Percentiles rank a stretch among this genome's conserved stretches.
Conservation (phyloP, 805 yeast genomes). For the Kodamaea hsintzibuensis region DNA sequence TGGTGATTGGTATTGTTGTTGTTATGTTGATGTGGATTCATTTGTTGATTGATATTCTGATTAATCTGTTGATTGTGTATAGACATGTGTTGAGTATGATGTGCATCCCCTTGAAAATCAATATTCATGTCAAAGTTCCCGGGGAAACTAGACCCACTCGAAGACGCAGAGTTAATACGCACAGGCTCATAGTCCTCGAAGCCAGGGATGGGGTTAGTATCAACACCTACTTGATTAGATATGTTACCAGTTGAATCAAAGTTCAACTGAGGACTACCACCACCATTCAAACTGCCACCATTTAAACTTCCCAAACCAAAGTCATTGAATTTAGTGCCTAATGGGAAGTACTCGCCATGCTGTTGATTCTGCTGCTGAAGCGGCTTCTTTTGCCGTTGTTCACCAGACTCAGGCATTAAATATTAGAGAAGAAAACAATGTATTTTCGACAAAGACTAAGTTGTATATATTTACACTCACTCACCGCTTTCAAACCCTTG, state of each 20-base stretch:
- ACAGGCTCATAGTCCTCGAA: background rate
- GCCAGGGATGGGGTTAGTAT: background rate
- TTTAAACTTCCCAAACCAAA: background rate
- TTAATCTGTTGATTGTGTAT: background rate
- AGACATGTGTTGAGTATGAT: background rate
- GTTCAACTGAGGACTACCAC: background rate
- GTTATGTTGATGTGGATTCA: background rate
- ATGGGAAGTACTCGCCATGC: background rate
- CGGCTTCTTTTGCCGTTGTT: background rate
- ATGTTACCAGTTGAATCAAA: background rate
- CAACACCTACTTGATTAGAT: background rate
- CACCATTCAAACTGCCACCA: background rate
- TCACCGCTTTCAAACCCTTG: background rate
- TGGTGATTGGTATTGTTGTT: background rate
- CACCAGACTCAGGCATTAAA: background rate
- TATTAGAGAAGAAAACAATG: background rate
- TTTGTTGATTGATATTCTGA: background rate
- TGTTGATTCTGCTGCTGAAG: background rate
- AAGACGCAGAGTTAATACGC: background rate
- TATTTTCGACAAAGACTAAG: background rate
- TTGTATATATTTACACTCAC: background rate
- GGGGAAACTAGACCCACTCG: background rate
- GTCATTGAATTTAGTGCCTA: background rate
- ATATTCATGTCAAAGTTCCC: background rate
- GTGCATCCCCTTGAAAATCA: background rate